Evolutionary conservation across 78 protist species (phyloP).

Genomic region (Speleostelium caveatum): DNA sequence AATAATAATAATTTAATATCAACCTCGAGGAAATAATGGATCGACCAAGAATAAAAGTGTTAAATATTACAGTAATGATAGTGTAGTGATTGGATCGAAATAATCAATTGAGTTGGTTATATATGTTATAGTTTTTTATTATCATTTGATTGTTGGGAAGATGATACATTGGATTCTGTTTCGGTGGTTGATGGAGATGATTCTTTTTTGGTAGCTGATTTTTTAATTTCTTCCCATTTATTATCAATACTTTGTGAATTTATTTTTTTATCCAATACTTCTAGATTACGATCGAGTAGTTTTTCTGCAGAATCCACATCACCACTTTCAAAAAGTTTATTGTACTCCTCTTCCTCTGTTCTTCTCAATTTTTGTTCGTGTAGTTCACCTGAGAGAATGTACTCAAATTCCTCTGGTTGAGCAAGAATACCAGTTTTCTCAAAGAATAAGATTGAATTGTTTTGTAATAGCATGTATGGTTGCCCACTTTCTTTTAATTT

Average conservation of each 20-base stretch:
- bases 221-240: neutral
- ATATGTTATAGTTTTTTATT: neutral
- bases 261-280: neutral
- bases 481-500: neutral
- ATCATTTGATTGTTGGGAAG: neutral
- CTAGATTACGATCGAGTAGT: neutral
- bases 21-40: neutral
- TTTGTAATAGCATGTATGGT: slow-evolving; percentile 24
- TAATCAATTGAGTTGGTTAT: neutral
- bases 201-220: too few species aligned
- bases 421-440: slow-evolving; percentile 7
- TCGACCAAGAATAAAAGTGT: too few species aligned
- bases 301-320: neutral
- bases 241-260: neutral
- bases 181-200: too few species aligned
- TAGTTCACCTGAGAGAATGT: slow-evolving; percentile 52
- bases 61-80: neutral
- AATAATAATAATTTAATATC: neutral
- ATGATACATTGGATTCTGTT: too few species aligned
- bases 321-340: neutral
- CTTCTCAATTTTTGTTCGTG: neutral
- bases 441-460: slow-evolving; percentile 34
- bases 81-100: neutral
- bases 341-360: slow-evolving; percentile 44
- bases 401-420: slow-evolving; percentile 12